Evolutionary conservation across 768 basidiomycete genomes (phyloP).

Genomic region (Trametes sanguinea): DNA sequence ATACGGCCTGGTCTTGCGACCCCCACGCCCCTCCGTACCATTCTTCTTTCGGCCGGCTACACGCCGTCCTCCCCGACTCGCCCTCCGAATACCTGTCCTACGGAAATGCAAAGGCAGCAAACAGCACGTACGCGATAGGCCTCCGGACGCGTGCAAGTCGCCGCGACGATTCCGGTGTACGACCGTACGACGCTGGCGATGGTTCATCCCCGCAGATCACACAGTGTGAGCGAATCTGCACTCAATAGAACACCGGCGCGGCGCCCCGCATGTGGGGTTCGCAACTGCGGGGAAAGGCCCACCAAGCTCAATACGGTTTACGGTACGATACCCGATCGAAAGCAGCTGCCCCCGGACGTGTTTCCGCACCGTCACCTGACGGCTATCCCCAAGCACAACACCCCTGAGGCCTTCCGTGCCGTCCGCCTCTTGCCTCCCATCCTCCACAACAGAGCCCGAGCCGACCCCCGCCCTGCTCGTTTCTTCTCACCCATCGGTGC

Average conservation of each 20-base stretch:
- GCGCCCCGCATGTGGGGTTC: no score
- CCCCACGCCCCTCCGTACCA: background rate
- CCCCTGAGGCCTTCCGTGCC: conserved; percentile 2
- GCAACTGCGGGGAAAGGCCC: background rate
- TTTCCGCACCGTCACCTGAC: conserved; percentile 13
- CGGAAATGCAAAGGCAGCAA: background rate
- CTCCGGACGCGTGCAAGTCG: no score
- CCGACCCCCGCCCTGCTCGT: conserved; percentile 8
- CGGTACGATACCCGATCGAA: conserved; percentile 4
- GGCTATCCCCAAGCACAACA: background rate
- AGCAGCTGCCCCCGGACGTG: background rate
- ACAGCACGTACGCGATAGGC: background rate
- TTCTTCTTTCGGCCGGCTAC: conserved; percentile 9
- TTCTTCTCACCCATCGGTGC: conserved; percentile 18
- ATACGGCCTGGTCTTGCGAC: conserved; percentile 9
- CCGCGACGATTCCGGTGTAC: no score
- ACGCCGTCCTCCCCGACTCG: background rate
- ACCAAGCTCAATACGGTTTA: background rate
- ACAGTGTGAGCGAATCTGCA: background rate
- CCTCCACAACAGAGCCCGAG: conserved; percentile 9
- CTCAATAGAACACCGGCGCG: background rate
- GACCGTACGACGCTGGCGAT: no score
- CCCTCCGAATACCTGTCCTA: background rate
- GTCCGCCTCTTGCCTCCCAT: conserved; percentile 1
- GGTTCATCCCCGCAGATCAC: no score